These are phyloP conservation scores for Hypoxylon sp. DNA, from an alignment of 2,329 filamentous ascomycete genomes.

Conservation along the genomic window DNA sequence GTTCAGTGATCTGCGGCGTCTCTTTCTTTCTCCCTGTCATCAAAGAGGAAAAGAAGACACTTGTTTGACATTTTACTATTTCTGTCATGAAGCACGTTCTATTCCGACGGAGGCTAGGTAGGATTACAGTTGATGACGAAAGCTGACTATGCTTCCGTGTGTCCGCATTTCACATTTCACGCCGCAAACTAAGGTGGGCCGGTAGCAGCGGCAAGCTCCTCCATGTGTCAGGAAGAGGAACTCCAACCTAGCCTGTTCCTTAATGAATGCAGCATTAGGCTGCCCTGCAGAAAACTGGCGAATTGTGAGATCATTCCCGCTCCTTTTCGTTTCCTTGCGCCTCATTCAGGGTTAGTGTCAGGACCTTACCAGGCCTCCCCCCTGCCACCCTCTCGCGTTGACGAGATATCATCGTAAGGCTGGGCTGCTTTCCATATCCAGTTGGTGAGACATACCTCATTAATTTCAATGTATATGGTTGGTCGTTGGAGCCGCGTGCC, in stretches of 20 bases:
- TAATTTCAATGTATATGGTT: constrained; percentile 19
- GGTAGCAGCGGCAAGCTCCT: constrained; percentile 33
- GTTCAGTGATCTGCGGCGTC: constrained; percentile 27
- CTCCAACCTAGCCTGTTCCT: constrained; percentile 25
- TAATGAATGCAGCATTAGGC: constrained; percentile 11
- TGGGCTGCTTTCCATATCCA: constrained; percentile 24
- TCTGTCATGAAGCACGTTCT: constrained; percentile 31
- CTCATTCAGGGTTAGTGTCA: constrained; percentile 32
- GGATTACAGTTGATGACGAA: constrained; percentile 27
- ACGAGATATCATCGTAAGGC: constrained; percentile 30
- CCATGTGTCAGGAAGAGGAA: constrained; percentile 37
- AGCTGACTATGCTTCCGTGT: constrained; percentile 15
- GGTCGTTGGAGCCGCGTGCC: constrained; percentile 14
- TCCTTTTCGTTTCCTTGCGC: constrained; percentile 34
- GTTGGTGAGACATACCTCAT: constrained; percentile 30
- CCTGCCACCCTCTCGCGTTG: constrained; percentile 17
- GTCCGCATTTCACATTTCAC: constrained; percentile 15
- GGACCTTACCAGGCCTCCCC: constrained; percentile 13
- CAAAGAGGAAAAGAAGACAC: constrained; percentile 15
- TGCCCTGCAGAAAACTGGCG: constrained; percentile 12
- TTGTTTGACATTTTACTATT: constrained; percentile 32
- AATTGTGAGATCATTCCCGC: constrained; percentile 35
- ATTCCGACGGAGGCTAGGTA: constrained; percentile 7
- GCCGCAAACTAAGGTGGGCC: constrained; percentile 29
- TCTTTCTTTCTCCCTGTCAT: constrained; percentile 24